These are phyloP conservation scores for Mrakia hoshinonis DNA, from an alignment of 768 basidiomycete genomes.

Conservation along the genomic window DNA sequence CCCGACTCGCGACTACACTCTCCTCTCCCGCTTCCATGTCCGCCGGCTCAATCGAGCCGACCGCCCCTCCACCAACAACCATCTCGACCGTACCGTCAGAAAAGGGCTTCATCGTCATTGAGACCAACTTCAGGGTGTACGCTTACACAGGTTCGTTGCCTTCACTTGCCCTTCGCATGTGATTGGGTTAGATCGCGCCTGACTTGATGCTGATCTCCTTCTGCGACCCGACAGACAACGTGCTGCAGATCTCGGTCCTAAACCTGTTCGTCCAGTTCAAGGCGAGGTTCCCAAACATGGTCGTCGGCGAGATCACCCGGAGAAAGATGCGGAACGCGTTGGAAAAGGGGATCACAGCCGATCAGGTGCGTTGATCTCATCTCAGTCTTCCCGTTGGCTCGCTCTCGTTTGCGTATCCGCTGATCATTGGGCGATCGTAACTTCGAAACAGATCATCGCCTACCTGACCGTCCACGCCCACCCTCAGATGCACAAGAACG, in stretches of 20 bases:
- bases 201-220: too few species aligned
- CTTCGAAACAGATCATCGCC: conserved; percentile 69
- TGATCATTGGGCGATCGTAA: background rate
- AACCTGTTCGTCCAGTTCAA: conserved; percentile 87
- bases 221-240: conserved; percentile 64
- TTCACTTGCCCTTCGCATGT: too few species aligned
- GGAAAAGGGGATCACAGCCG: conserved; percentile 87
- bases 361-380: conserved; percentile 57
- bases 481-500: conserved; percentile 94
- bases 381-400: conserved; percentile 30
- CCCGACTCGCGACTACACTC: conserved; percentile 84
- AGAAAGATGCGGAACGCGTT: conserved; percentile 93
- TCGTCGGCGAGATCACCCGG: conserved; percentile 89
- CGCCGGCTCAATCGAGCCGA: background rate
- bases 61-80: conserved; percentile 48
- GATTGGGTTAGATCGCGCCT: too few species aligned
- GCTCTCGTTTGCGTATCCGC: background rate
- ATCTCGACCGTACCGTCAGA: conserved; percentile 22
- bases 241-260: conserved; percentile 88
- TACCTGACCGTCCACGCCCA: conserved; percentile 92
- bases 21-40: conserved; percentile 65
- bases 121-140: conserved; percentile 96
- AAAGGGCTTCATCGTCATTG: conserved; percentile 86
- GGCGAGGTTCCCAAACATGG: conserved; percentile 91
- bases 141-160: conserved; percentile 75